Base-by-base conservation (phyloP, 2,329 filamentous ascomycete species). In the Diaporthe destruens region DNA sequence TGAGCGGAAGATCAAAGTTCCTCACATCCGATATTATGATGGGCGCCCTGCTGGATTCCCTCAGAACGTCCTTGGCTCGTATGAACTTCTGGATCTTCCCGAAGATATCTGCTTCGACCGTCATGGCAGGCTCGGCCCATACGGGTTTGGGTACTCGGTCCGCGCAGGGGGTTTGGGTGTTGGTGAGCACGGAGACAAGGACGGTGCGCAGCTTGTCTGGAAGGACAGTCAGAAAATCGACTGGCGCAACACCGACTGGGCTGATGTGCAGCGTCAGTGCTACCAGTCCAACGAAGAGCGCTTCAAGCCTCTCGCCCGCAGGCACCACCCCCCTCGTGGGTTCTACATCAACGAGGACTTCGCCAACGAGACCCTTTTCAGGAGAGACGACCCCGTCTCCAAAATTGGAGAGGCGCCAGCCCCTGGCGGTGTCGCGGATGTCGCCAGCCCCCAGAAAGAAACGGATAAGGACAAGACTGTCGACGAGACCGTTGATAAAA, bases 71-170 rank as follows among this genome's bases (percentile, higher is more conserved):
- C 89, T 96, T 78, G 96, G 96, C n/a, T 97, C 94, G 0, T 95
- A 98, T 78, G 90, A 95, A 12, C 81, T 96, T 53, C 83, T 98
- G 16, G 92, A 91, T 0, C 84, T 98, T 47, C 90, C 93, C 23
- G 90, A 97, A 76, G 92, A 97, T 78, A 89, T 98, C 59, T 99
- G 96, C 83, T 98, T 98, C 79, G 96, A 99, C 77, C 89, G 96
- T 2, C 97, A 94, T 80, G 96, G 96, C 3, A 89, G 95, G 75
- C 89, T 96, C 39, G 95, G 94, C 0, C 93, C 96, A 0, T 99
- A 99, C 77, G 96, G 96, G 0, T 90, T 94, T 74, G 96, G 96
- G 11, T 98, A 98, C 81, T 94, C 93, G 42, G 85, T 88, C 44
- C 90, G 91, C 72, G 90, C 88, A 75, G 96, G 96, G 16, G 96